Conservation (phyloP, 1,284 basidiomycete genomes). For the Ustilago esculenta region DNA sequence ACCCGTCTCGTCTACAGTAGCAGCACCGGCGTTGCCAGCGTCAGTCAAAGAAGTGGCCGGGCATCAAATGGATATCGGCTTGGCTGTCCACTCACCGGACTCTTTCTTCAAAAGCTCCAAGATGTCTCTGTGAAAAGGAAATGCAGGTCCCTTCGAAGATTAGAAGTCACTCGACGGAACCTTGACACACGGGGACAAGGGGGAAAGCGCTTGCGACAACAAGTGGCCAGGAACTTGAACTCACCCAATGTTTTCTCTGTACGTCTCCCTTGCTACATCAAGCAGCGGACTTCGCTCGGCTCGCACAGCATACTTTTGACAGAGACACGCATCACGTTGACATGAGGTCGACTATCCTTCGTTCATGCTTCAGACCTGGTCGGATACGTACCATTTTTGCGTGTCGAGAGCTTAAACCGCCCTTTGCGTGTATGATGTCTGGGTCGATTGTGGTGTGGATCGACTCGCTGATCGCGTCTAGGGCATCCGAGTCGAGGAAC, state of each 20-base stretch:
- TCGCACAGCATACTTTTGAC: conserved; percentile 81
- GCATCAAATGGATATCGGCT: too few species aligned
- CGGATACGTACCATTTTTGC: conserved; percentile 26
- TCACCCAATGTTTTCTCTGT: conserved; percentile 79
- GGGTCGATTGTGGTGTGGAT: conserved; percentile 78
- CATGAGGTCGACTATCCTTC: not conserved
- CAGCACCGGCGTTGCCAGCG: too few species aligned
- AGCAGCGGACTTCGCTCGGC: conserved; percentile 82
- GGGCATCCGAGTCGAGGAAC: conserved; percentile 78
- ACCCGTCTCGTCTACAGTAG: conserved; percentile 70
- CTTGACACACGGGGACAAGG: too few species aligned
- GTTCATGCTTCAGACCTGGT: too few species aligned
- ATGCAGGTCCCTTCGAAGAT: too few species aligned
- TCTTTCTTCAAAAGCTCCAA: conserved; percentile 70
- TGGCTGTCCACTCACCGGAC: conserved; percentile 22
- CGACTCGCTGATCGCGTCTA: conserved; percentile 74
- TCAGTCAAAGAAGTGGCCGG: too few species aligned
- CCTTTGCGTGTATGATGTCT: conserved; percentile 67
- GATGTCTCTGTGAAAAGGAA: conserved; percentile 73
- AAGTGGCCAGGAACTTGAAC: not conserved
- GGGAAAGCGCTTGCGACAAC: too few species aligned
- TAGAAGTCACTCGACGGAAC: too few species aligned
- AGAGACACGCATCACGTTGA: not conserved
- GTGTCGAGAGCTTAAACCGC: conserved; percentile 21
- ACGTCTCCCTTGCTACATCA: conserved; percentile 88